phyloP scores from a whole-genome alignment of 768 basidiomycete genomes.

The Clitopilus passeckerianus region DNA sequence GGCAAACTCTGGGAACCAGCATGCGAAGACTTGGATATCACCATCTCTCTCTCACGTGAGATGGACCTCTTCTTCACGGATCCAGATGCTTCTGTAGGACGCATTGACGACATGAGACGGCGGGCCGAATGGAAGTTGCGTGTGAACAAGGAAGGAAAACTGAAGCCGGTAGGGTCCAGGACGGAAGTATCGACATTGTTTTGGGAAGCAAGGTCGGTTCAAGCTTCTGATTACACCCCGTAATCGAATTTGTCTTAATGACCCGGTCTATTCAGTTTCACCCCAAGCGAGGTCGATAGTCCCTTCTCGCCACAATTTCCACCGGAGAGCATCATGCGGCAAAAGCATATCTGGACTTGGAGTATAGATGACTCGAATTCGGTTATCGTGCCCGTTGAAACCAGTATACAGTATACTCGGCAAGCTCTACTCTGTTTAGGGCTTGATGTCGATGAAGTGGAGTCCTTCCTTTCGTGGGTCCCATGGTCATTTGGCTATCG shows the following conservation, averaged over 20 bases:
- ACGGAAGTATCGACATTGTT: not conserved
- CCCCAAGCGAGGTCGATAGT: not conserved
- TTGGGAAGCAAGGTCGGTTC: too few relatives aligned
- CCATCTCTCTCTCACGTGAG: not conserved
- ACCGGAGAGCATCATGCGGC: not conserved
- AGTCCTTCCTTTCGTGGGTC: conserved; percentile 40
- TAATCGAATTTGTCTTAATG: not conserved
- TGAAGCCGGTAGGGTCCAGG: not conserved
- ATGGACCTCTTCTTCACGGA: not conserved
- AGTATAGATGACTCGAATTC: conserved; percentile 18
- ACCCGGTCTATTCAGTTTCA: not conserved
- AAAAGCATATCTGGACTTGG: conserved; percentile 3
- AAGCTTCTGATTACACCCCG: too few relatives aligned
- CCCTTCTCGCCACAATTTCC: not conserved
- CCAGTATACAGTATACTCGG: conserved; percentile 29
- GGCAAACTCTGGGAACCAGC: not conserved
- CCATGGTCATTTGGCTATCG: not conserved
- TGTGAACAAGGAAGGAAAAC: not conserved
- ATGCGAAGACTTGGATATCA: not conserved
- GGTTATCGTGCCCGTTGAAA: conserved; percentile 20
- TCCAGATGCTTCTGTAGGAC: not conserved
- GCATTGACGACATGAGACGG: not conserved
- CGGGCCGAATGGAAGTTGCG: not conserved
- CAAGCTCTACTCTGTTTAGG: conserved; percentile 22
- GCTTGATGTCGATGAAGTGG: conserved; percentile 37